A percentile compares a stretch with the other conserved stretches of the same genome.
Conservation (phyloP, 331 rosid species). For the Ulmus americana region DNA sequence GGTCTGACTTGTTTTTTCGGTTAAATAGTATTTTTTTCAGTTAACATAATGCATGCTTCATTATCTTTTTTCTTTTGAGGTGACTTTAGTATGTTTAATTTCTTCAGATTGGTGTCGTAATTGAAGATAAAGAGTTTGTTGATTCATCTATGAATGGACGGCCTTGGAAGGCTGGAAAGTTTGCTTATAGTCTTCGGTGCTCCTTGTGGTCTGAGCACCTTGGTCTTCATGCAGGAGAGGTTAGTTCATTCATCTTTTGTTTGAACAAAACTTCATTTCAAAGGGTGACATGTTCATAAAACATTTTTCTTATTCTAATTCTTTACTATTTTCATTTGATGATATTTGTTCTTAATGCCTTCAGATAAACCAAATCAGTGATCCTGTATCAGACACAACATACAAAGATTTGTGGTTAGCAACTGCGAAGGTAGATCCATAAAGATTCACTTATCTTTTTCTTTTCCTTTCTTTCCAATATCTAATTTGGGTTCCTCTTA, state of each 20-base stretch:
- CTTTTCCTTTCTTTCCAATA: not conserved
- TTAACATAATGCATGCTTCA: no score
- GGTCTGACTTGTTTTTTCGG: constrained; percentile 15
- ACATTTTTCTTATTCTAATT: not conserved
- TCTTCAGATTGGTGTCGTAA: constrained; percentile 37
- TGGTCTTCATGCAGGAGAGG: constrained; percentile 44
- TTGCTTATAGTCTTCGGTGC: constrained; percentile 37
- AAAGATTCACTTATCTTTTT: not conserved
- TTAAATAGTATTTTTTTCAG: not conserved
- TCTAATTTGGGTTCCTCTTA: not conserved
- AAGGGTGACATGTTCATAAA: no score
- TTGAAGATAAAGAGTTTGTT: constrained; percentile 44
- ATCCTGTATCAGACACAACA: constrained; percentile 43
- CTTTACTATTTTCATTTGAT: not conserved
- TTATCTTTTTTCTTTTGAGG: not conserved
- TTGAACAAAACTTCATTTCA: no score
- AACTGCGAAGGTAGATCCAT: constrained; percentile 34
- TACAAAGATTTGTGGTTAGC: constrained; percentile 43
- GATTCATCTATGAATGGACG: constrained; percentile 44
- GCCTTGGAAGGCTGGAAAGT: constrained; percentile 48
- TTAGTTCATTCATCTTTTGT: constrained; percentile 11
- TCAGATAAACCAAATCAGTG: constrained; percentile 41
- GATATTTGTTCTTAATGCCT: not conserved
- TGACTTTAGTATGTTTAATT: not conserved
- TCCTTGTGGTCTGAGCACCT: constrained; percentile 51